Base-by-base conservation (phyloP, 2,329 filamentous ascomycete genomes). In the Dactylellina haptotyla region DNA sequence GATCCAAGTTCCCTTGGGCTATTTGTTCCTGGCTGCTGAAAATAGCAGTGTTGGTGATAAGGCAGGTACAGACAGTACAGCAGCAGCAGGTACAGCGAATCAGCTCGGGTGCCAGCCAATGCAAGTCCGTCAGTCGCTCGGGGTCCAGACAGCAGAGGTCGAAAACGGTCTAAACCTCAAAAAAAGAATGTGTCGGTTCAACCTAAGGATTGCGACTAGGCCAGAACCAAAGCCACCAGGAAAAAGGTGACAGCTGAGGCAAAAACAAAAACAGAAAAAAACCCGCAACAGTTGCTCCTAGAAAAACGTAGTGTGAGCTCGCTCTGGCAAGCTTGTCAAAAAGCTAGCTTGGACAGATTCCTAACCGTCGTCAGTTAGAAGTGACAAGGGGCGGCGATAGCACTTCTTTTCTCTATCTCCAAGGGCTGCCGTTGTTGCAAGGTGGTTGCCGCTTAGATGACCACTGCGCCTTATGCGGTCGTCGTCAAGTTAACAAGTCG, bases 61-160 rank as follows among this genome's bases (percentile, higher is more conserved):
- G 61, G 69, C 69, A 73, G 69, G 69, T 73, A 73, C 69, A 73
- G 61, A 72, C 67, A 72, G 66, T 64, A 58, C 62, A 54, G 61
- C 59, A 73, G 69, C 69, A 73, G 67, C 67, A 73, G 69, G 61
- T 64, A 66, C 69, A 66, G 69, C 69, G 69, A 73, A 73, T 73
- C 61, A 73, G 61, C 37, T 65, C 45, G 37, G 43, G 41, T 62
- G 69, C 45, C n/a, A 16, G 18, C 50, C 46, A 59, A 62, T 73
- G 69, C 69, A 66, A 64, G 63, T n/a, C n/a, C n/a, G n/a, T n/a
- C n/a, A n/a, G n/a, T 51, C 46, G 53, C 64, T 65, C 50, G 61
- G 61, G 67, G 61, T 66, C 61, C 61, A 71, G 66, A 64, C 58
- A 66, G 45, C 53, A n/a, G 34, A 71, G 51, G 59, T 73, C 61